Base-by-base conservation (phyloP, 192 early-diverging fungal genomes). In the Entomortierella lignicola region DNA sequence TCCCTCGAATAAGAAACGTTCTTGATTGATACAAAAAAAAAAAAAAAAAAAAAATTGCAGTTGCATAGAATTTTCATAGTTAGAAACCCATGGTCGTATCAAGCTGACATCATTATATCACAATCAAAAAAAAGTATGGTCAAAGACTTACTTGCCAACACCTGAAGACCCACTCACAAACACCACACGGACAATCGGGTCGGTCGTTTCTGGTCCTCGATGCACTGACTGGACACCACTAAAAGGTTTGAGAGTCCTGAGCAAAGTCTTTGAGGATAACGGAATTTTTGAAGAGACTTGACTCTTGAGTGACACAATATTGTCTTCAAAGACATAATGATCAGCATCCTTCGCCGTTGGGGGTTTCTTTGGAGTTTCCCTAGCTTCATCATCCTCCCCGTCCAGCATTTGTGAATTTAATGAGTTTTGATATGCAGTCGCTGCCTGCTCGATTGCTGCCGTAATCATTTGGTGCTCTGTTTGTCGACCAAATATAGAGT, bases 91-190 rank as follows among this genome's bases (percentile, higher is more conserved):
- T 4, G 34, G 25, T 18, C n/a, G n/a, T n/a, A n/a, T n/a, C n/a
- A n/a, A n/a, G n/a, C n/a, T n/a, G n/a, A n/a, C n/a, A n/a, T n/a
- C n/a, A n/a, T n/a, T n/a, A n/a, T n/a, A n/a, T n/a, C n/a, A 42
- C n/a, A 15, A 34, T 23, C 0, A 63, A 30, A 47, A 47, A 47
- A 47, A 20, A 47, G 15, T 47, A 47, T 47, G 44, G 44, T 10
- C 6, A 42, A 43, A 2, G 30, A 69, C 68, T 23, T 79, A 79
- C 75, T 79, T 79, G 29, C 75, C 75, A 39, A 79, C 75, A 1
- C 75, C 75, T 25, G 75, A 66, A 1, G 75, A 56, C 2, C 75
- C 75, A 50, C 75, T 66, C 23, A 79, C 67, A 55, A 79, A 79
- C 3, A 79, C 69, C 0, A 79, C 75, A 29, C 75, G 44, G 1